phyloP scores from a whole-genome alignment of 2,329 filamentous ascomycete genomes.

The Raffaelea arxii region DNA sequence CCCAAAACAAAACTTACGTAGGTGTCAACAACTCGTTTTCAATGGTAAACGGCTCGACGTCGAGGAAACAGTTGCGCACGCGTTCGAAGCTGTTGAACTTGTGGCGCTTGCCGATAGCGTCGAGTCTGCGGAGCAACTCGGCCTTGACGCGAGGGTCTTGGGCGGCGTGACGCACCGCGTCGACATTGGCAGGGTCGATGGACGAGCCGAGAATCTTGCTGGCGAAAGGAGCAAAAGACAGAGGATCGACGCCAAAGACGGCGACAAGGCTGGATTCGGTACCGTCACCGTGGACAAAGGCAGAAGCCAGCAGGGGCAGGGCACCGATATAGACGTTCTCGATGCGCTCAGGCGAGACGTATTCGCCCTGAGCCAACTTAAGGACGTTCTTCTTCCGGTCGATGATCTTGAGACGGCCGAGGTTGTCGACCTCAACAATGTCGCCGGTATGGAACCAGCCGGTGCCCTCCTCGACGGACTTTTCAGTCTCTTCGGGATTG shows the following conservation, averaged over 20 bases:
- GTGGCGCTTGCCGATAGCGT: slow-evolving; percentile 66
- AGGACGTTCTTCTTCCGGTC: slow-evolving; percentile 99
- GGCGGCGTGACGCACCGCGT: slow-evolving; percentile 56
- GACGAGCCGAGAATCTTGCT: slow-evolving; percentile 62
- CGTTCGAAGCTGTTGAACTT: slow-evolving; percentile 91
- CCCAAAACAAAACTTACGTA: slow-evolving; percentile 57
- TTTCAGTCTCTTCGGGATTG: slow-evolving; percentile 77
- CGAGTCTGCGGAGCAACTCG: slow-evolving; percentile 69
- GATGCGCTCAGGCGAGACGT: slow-evolving; percentile 93
- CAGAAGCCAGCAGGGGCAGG: slow-evolving; percentile 65
- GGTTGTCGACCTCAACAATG: slow-evolving; percentile 73
- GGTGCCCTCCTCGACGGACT: slow-evolving; percentile 64
- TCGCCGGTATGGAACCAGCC: slow-evolving; percentile 98
- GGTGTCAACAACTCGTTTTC: slow-evolving; percentile 86
- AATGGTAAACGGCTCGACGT: slow-evolving; percentile 82
- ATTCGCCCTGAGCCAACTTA: slow-evolving; percentile 95
- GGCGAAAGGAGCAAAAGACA: slow-evolving; percentile 72
- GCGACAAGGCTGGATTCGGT: slow-evolving; percentile 73
- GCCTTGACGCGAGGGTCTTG: slow-evolving; percentile 61
- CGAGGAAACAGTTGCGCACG: slow-evolving; percentile 63
- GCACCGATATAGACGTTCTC: slow-evolving; percentile 89
- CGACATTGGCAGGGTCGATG: slow-evolving; percentile 54
- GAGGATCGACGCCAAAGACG: slow-evolving; percentile 81
- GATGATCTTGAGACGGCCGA: slow-evolving; percentile 85
- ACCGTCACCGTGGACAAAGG: slow-evolving; percentile 85